Evolutionary conservation across 192 early-diverging fungal species (phyloP).

Genomic region (Rhizophagus clarus): DNA sequence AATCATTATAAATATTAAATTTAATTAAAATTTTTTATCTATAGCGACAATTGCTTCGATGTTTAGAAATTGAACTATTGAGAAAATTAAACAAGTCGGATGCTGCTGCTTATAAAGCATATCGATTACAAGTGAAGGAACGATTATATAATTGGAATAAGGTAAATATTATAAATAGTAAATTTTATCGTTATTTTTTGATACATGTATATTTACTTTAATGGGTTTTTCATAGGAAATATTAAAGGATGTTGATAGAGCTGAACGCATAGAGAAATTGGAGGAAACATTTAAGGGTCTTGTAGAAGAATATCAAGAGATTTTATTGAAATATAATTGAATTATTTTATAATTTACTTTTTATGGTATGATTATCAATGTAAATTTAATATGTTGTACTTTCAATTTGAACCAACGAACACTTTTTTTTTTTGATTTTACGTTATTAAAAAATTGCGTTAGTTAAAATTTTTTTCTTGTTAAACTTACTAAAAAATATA

Average conservation of each 20-base stretch:
- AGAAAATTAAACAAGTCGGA: conserved; percentile 58
- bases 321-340: conserved; percentile 39
- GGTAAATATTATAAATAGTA: conserved; percentile 38
- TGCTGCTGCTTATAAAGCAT: conserved; percentile 50
- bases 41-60: conserved; percentile 80
- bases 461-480: too few species aligned
- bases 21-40: not conserved
- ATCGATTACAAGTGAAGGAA: conserved; percentile 82
- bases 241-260: conserved; percentile 62
- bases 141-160: conserved; percentile 80
- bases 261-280: conserved; percentile 70
- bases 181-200: conserved; percentile 12
- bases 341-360: too few species aligned
- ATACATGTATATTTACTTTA: not conserved
- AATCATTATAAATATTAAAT: not conserved
- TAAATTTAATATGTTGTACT: too few species aligned
- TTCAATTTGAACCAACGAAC: too few species aligned
- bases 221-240: conserved; percentile 52
- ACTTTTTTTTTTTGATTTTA: too few species aligned
- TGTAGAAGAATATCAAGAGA: conserved; percentile 74
- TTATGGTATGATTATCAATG: too few species aligned
- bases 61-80: conserved; percentile 79
- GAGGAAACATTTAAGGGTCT: conserved; percentile 75
- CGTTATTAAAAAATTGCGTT: too few species aligned
- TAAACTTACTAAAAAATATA: too few species aligned